Evolutionary conservation across 805 yeast genomes (phyloP).

Genomic region (Candida tammaniensis): DNA sequence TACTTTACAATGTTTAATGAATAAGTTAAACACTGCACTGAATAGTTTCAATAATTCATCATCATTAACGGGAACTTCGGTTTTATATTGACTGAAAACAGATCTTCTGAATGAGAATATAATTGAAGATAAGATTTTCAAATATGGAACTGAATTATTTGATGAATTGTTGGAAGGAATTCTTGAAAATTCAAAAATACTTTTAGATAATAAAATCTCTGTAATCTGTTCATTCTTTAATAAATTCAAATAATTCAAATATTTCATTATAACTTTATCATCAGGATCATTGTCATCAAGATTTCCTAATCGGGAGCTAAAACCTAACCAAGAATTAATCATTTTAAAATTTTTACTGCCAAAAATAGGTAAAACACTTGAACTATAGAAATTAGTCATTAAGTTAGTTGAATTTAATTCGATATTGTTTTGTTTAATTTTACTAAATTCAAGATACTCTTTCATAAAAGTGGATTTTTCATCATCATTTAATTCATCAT

Average conservation of each 20-base stretch:
- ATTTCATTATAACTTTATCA: constrained; percentile 5
- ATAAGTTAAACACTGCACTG: constrained; percentile 4
- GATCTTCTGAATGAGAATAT: neutral
- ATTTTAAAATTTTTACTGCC: neutral
- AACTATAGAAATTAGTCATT: neutral
- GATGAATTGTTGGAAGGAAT: too few species aligned
- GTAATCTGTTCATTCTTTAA: constrained; percentile 3
- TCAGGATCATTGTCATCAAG: constrained; percentile 4
- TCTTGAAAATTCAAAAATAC: too few species aligned
- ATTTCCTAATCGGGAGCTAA: neutral
- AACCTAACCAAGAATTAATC: constrained; percentile 2
- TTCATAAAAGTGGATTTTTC: constrained; percentile 20
- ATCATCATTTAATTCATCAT: constrained; percentile 10
- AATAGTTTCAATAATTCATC: constrained; percentile 9
- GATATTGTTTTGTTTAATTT: constrained; percentile 24
- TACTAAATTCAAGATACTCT: constrained; percentile 22
- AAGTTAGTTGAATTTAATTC: constrained; percentile 21
- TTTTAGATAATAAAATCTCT: constrained; percentile 3
- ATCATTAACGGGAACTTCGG: constrained; percentile 4
- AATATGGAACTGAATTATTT: too few species aligned
- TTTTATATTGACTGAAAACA: neutral
- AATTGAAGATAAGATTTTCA: constrained; percentile 1
- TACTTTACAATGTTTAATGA: constrained; percentile 11
- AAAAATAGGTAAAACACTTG: neutral
- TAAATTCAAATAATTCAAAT: constrained; percentile 6